Percentiles rank a stretch among this genome's conserved stretches.
phyloP scores from a whole-genome alignment of 495 filamentous ascomycete genomes.

The Penicillium goetzii region DNA sequence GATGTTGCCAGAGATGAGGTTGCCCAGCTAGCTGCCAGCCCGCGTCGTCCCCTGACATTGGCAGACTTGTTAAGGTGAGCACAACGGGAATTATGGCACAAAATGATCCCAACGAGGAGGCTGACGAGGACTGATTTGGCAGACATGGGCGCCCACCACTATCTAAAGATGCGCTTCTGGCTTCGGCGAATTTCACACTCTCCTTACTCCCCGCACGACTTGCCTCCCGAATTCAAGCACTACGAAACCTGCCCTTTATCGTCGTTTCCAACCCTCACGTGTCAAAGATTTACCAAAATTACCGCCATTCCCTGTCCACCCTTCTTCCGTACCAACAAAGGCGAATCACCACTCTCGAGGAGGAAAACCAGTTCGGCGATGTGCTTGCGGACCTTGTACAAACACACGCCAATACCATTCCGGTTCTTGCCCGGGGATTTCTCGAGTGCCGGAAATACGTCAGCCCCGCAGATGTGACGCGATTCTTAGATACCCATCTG shows the following conservation, averaged over 20 bases:
- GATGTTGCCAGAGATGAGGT: conserved; percentile 71
- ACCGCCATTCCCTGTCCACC: conserved; percentile 86
- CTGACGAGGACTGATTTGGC: conserved; percentile 8
- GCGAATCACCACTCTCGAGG: conserved; percentile 79
- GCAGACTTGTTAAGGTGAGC: conserved; percentile 84
- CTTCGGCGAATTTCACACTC: conserved; percentile 92
- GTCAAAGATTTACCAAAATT: conserved; percentile 90
- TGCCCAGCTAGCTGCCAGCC: conserved; percentile 72
- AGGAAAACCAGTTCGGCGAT: conserved; percentile 87
- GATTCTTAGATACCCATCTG: conserved; percentile 91
- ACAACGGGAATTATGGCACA: not conserved
- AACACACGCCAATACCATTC: conserved; percentile 92
- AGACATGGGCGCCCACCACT: conserved; percentile 92
- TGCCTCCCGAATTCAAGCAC: conserved; percentile 86
- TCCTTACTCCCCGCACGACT: conserved; percentile 91
- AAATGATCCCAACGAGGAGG: not conserved
- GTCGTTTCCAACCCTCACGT: conserved; percentile 96
- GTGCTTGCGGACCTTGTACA: conserved; percentile 92
- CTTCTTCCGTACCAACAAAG: conserved; percentile 80
- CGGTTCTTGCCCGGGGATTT: conserved; percentile 87
- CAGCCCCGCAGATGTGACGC: conserved; percentile 73
- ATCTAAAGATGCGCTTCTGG: conserved; percentile 73
- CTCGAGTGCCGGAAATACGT: conserved; percentile 91
- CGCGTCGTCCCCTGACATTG: conserved; percentile 79
- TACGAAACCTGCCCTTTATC: conserved; percentile 94